Evolutionary conservation across 2,329 filamentous ascomycete species (phyloP).

Genomic region (Arthroderma sp.): DNA sequence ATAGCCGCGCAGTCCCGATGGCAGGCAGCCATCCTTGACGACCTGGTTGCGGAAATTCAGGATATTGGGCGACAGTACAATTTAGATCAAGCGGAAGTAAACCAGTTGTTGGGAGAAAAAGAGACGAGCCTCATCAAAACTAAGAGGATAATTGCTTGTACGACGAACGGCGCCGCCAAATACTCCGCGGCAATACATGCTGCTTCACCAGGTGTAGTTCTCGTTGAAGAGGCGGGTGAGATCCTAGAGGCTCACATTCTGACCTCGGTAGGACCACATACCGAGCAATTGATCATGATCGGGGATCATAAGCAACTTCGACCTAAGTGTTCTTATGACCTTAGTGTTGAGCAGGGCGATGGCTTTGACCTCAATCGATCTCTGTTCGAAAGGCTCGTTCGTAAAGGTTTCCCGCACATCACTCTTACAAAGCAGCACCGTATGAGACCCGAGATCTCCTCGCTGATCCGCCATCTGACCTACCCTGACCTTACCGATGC

Average conservation of each 20-base stretch:
- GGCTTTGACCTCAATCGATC: constrained; percentile 42
- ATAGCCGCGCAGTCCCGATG: constrained; percentile 28
- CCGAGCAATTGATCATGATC: constrained; percentile 52
- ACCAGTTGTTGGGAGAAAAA: constrained; percentile 17
- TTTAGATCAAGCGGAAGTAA: constrained; percentile 4
- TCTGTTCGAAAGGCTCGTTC: constrained; percentile 54
- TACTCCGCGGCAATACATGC: constrained; percentile 42
- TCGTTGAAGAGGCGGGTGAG: constrained; percentile 63
- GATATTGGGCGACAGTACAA: constrained; percentile 8
- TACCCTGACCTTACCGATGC: constrained; percentile 51
- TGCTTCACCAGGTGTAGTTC: constrained; percentile 44
- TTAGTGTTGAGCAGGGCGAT: constrained; percentile 48
- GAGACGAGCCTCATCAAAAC: constrained; percentile 33
- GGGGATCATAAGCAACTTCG: constrained; percentile 62
- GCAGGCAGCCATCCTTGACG: constrained; percentile 35
- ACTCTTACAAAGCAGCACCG: constrained; percentile 51
- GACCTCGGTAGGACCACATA: constrained; percentile 38
- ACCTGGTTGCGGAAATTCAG: constrained; percentile 28
- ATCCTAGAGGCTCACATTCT: constrained; percentile 57
- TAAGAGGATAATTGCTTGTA: constrained; percentile 54
- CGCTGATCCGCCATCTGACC: constrained; percentile 42
- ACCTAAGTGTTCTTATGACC: constrained; percentile 48
- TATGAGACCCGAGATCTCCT: constrained; percentile 55
- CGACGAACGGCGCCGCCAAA: constrained; percentile 57
- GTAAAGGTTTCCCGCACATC: constrained; percentile 39